Evolutionary conservation across 2,329 filamentous ascomycete species (phyloP).

Genomic region (Leptosphaerulina australis): DNA sequence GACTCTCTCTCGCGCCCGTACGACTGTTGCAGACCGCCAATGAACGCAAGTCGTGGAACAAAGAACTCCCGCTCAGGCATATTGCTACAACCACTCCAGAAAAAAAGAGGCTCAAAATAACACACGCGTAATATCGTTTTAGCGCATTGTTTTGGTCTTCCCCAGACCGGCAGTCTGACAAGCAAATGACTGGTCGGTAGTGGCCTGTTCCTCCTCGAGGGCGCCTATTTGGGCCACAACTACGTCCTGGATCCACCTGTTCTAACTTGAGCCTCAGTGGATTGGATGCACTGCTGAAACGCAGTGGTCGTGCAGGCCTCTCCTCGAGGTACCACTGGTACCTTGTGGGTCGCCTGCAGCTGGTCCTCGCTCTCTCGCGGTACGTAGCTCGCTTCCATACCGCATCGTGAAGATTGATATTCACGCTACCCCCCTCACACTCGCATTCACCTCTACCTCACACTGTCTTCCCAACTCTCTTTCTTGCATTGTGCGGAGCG

Average conservation of each 20-base stretch:
- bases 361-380: conserved; percentile 50
- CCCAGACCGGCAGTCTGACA: conserved; percentile 43
- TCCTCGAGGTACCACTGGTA: conserved; percentile 49
- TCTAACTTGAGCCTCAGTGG: conserved; percentile 52
- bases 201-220: conserved; percentile 42
- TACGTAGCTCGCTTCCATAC: conserved; percentile 45
- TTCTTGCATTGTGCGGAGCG: conserved; percentile 48
- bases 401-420: conserved; percentile 37
- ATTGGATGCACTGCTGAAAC: conserved; percentile 52
- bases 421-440: conserved; percentile 25
- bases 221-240: conserved; percentile 49
- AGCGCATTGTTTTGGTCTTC: conserved; percentile 45
- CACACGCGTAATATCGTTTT: conserved; percentile 30
- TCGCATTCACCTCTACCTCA: conserved; percentile 28
- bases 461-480: conserved; percentile 26
- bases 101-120: conserved; percentile 38
- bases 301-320: conserved; percentile 46
- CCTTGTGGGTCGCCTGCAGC: conserved; percentile 42
- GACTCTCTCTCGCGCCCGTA: conserved; percentile 30
- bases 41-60: conserved; percentile 48
- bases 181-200: conserved; percentile 49
- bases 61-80: conserved; percentile 41
- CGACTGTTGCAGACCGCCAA: conserved; percentile 33
- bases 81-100: conserved; percentile 40
- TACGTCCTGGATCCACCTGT: conserved; percentile 40